These are phyloP conservation scores for Solanum pimpinellifolium DNA, from an alignment of 257 asterid species.

Conservation along the genomic window DNA sequence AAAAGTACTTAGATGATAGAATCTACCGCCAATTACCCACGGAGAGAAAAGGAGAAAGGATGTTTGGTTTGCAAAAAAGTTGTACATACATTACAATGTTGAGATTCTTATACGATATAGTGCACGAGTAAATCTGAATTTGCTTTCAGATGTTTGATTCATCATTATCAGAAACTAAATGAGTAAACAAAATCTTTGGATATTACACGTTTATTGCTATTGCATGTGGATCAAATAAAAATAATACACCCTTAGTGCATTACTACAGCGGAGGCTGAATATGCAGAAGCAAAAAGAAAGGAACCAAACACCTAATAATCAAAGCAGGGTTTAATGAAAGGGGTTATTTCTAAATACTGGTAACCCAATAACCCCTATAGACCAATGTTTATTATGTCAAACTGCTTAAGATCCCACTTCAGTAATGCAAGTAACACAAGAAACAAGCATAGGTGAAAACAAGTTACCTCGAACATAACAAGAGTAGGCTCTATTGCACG, in stretches of 20 bases:
- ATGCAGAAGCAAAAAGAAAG: not conserved
- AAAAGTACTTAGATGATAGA: not conserved
- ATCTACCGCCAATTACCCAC: not conserved
- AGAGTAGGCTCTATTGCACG: slow-evolving; percentile 89
- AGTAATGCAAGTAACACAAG: not conserved
- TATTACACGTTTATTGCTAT: not conserved
- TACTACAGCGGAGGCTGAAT: not conserved
- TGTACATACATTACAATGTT: not conserved
- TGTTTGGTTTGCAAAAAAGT: not conserved
- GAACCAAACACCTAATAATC: not conserved
- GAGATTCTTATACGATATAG: not conserved
- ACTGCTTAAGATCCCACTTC: not conserved
- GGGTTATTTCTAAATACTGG: not conserved
- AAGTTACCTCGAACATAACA: slow-evolving; percentile 90
- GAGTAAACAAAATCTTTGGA: not conserved
- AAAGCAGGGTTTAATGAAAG: not conserved
- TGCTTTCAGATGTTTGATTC: not conserved
- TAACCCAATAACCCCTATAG: not conserved
- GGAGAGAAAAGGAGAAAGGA: not conserved
- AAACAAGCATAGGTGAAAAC: not conserved
- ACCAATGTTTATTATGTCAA: not conserved
- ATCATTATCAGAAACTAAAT: not conserved
- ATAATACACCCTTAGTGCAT: not conserved
- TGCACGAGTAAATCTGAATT: not conserved
- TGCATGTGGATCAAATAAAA: not conserved